These are phyloP conservation scores for Eimeria falciformis DNA, from an alignment of 169 alveolate genomes.

Conservation along the genomic window DNA sequence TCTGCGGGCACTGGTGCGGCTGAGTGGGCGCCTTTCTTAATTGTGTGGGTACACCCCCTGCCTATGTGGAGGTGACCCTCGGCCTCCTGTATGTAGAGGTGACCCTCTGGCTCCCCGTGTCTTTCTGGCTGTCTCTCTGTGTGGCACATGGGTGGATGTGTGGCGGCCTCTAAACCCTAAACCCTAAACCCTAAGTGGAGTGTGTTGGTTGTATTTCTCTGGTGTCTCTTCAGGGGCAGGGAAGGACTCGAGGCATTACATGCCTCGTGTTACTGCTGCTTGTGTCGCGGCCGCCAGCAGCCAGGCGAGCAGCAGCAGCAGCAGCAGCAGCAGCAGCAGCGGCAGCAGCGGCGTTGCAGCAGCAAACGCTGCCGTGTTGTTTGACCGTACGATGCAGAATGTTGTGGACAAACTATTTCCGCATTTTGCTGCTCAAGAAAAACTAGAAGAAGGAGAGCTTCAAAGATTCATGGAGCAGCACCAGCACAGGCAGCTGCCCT, in stretches of 20 bases:
- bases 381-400: constrained; percentile 83
- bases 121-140: no score
- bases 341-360: constrained; percentile 47
- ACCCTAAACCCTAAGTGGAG: no score
- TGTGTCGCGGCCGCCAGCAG: constrained; percentile 63
- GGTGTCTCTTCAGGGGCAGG: constrained; percentile 47
- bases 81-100: no score
- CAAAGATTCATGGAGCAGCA: constrained; percentile 66
- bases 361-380: constrained; percentile 72
- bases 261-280: constrained; percentile 65
- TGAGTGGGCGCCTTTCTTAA: not conserved
- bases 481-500: constrained; percentile 56
- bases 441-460: constrained; percentile 74
- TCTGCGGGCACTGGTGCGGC: not conserved
- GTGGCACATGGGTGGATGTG: no score
- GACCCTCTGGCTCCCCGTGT: no score
- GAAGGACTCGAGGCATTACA: constrained; percentile 59
- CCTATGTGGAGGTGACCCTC: no score
- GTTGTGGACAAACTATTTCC: constrained; percentile 84
- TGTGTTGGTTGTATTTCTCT: no score
- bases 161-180: no score
- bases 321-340: constrained; percentile 52
- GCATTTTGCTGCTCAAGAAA: constrained; percentile 79
- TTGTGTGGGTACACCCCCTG: no score
- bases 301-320: constrained; percentile 33